phyloP scores from a whole-genome alignment of 83 land plant genomes.

The Picea mariana region DNA sequence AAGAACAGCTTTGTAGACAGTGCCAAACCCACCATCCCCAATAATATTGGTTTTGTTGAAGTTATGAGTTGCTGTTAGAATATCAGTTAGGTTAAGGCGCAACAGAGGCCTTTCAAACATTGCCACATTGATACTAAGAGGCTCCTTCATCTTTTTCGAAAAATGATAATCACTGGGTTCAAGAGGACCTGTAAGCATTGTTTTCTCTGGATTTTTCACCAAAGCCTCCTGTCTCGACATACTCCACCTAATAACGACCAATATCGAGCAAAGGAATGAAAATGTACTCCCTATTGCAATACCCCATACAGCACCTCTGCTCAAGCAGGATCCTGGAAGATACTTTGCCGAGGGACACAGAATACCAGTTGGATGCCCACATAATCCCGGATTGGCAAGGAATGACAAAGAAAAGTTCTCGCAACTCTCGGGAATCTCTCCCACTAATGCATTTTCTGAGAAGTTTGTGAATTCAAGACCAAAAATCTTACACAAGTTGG shows the following conservation, averaged over 20 bases:
- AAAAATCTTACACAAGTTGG: slow-evolving; percentile 18
- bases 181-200: slow-evolving; percentile 4
- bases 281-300: slow-evolving; percentile 22
- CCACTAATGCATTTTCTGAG: slow-evolving; percentile 38
- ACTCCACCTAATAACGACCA: slow-evolving; percentile 22
- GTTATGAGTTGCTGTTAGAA: slow-evolving; percentile 51
- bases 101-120: slow-evolving; percentile 49
- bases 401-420: background rate
- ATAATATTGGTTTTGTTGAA: slow-evolving; percentile 51
- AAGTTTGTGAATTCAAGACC: slow-evolving; percentile 34
- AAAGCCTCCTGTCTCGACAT: slow-evolving; percentile 13
- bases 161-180: slow-evolving; percentile 29
- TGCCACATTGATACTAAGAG: slow-evolving; percentile 61
- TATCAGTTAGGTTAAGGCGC: slow-evolving; percentile 33
- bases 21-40: slow-evolving; percentile 71
- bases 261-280: slow-evolving; percentile 15
- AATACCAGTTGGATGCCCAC: slow-evolving; percentile 1
- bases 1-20: slow-evolving; percentile 54
- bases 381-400: slow-evolving; percentile 12
- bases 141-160: slow-evolving; percentile 40
- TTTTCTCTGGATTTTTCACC: slow-evolving; percentile 3
- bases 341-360: slow-evolving; percentile 3
- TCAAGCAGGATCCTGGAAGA: slow-evolving; percentile 11
- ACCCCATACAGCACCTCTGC: slow-evolving; percentile 18
- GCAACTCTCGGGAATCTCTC: slow-evolving; percentile 32